Conservation (phyloP, 2,329 filamentous ascomycete genomes). For the Fusarium drepaniforme region DNA sequence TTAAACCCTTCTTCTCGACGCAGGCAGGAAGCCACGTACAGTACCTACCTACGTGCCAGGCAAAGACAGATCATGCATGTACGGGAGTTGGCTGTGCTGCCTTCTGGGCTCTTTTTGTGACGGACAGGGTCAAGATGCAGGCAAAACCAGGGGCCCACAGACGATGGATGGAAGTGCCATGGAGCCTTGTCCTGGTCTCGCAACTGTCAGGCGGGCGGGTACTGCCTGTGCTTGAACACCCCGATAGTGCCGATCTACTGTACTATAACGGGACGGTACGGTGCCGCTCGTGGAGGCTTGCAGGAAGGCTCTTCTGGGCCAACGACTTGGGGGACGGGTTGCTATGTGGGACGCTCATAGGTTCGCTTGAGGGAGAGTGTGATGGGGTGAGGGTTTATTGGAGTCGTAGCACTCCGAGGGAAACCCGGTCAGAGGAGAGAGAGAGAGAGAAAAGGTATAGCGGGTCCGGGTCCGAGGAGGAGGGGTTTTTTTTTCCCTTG, state of each 20-base stretch:
- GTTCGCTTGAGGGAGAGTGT: slow-evolving; percentile 32
- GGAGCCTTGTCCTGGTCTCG: slow-evolving; percentile 12
- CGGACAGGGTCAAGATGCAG: slow-evolving; percentile 9
- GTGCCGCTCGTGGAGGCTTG: slow-evolving; percentile 12
- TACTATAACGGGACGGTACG: slow-evolving; percentile 3
- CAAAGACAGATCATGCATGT: slow-evolving; percentile 37
- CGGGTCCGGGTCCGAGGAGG: not conserved
- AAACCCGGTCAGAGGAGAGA: slow-evolving; percentile 10
- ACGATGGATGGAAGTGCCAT: not conserved
- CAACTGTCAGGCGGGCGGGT: slow-evolving; percentile 14
- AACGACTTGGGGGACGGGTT: not conserved
- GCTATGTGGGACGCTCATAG: slow-evolving; percentile 30
- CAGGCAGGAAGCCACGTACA: not conserved
- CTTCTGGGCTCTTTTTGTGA: slow-evolving; percentile 20
- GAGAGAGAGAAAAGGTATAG: not conserved
- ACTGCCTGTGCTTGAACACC: slow-evolving; percentile 29
- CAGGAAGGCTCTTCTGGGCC: not conserved
- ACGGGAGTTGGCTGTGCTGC: slow-evolving; percentile 25
- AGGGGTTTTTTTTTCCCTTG: not conserved
- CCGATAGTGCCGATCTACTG: slow-evolving; percentile 26
- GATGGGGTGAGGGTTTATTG: slow-evolving; percentile 20
- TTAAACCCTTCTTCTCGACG: not conserved
- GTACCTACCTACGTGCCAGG: slow-evolving; percentile 1
- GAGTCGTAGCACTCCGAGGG: not conserved
- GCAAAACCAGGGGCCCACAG: slow-evolving; percentile 6